Conservation (phyloP, 805 yeast genomes). For the Lipomyces lipofer region DNA sequence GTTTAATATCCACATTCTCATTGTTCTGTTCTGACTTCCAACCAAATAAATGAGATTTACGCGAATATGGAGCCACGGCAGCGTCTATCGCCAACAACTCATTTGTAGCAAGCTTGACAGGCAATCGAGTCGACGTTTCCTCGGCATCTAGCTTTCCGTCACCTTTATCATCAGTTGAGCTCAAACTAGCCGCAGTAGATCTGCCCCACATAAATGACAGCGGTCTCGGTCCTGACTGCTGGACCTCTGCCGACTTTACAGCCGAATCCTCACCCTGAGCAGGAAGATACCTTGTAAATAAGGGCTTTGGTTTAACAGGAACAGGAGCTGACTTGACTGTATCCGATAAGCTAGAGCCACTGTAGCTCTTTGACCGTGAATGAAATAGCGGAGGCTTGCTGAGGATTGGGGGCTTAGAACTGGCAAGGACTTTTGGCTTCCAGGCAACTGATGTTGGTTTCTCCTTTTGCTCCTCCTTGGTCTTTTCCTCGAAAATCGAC, state of each 20-base stretch:
- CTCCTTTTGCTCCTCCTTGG: too few species aligned
- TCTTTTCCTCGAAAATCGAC: background rate
- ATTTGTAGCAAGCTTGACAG: too few species aligned
- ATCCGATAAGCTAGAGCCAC: background rate
- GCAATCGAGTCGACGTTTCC: too few species aligned
- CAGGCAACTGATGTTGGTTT: too few species aligned
- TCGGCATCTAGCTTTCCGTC: too few species aligned
- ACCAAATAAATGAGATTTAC: too few species aligned
- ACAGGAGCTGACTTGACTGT: background rate
- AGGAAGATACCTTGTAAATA: background rate
- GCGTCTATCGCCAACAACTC: too few species aligned
- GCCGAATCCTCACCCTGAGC: background rate
- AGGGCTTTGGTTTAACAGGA: background rate
- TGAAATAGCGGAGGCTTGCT: background rate
- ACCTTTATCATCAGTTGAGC: too few species aligned
- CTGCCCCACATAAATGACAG: background rate
- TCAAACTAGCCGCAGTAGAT: background rate
- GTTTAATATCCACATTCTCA: background rate
- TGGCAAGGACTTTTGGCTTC: too few species aligned
- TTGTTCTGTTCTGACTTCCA: too few species aligned
- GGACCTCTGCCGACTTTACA: background rate
- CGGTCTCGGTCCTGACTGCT: background rate
- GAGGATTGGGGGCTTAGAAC: background rate
- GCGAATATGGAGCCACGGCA: too few species aligned
- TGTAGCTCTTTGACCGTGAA: slow-evolving; percentile 6